Percentiles rank a stretch among this genome's conserved stretches.
phyloP scores from a whole-genome alignment of 2,329 filamentous ascomycete species.

The Penicillium sp. region DNA sequence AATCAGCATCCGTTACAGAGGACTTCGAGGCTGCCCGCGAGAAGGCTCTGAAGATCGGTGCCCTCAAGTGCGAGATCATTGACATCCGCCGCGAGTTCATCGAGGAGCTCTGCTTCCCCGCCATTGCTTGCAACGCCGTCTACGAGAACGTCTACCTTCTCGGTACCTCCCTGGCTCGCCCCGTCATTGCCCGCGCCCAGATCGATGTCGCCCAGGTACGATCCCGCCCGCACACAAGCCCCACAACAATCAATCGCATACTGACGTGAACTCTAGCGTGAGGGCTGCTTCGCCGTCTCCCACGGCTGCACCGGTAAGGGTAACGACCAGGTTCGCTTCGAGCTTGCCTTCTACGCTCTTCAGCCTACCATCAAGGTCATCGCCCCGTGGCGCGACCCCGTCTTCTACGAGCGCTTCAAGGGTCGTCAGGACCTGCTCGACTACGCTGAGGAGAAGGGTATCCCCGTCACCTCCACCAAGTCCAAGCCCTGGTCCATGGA shows the following conservation, averaged over 20 bases:
- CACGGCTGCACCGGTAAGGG: slow-evolving; percentile 53
- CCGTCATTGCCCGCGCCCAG: slow-evolving; percentile 52
- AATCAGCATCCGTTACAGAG: slow-evolving; percentile 48
- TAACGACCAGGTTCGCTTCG: slow-evolving; percentile 53
- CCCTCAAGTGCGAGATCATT: slow-evolving; percentile 63
- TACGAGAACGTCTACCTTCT: slow-evolving; percentile 69
- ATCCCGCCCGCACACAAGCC: neutral
- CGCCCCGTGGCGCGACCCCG: slow-evolving; percentile 52
- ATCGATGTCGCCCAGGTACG: slow-evolving; percentile 34
- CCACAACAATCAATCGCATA: neutral
- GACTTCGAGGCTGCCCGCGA: slow-evolving; percentile 72
- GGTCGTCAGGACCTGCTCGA: slow-evolving; percentile 53
- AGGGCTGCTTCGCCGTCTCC: slow-evolving; percentile 46
- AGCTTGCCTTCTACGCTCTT: slow-evolving; percentile 53
- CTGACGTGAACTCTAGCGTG: slow-evolving; percentile 31
- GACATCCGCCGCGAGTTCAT: slow-evolving; percentile 75
- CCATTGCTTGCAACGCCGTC: slow-evolving; percentile 64
- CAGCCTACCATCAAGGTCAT: slow-evolving; percentile 52
- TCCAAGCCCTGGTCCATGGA: slow-evolving; percentile 56
- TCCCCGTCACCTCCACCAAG: slow-evolving; percentile 53
- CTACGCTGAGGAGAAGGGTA: slow-evolving; percentile 50
- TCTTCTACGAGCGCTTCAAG: slow-evolving; percentile 52
- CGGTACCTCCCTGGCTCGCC: slow-evolving; percentile 49
- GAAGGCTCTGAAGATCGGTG: slow-evolving; percentile 71
- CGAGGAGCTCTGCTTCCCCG: slow-evolving; percentile 77